Base-by-base conservation (phyloP, 306 rosid genomes). In the Astragalus glycyphyllos region DNA sequence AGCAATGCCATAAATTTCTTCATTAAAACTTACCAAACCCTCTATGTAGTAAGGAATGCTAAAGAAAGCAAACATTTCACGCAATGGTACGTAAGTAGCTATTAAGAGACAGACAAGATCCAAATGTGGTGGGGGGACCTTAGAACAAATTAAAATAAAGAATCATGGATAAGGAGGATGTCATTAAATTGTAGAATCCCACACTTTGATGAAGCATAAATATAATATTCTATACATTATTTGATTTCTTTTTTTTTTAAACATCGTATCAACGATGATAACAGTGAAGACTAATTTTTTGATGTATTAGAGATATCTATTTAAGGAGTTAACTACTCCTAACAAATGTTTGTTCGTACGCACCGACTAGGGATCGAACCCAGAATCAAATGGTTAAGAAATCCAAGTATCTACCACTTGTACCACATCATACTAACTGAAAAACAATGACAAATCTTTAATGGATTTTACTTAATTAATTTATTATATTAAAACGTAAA, bases 81-180 rank as follows among this genome's bases (percentile, higher is more conserved):
- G 31, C 31, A 26, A 26, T 26, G 31, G 31, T 26, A 26, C 31
- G 68, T 23, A 42, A 71, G n/a, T 26, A 4, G 68, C 5, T 44
- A 67, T 47, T 35, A 35, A 35, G 8, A 35, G 1, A 1, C 8
- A 71, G 60, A 57, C 59, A 55, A 48, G 70, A 50, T 66, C 76
- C 72, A 42, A 61, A 45, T 58, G 32, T 60, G 71, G 78, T 66
- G 78, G 79, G 67, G 34, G 47, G 38, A 66, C 74, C 64, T 58
- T 38, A 35, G 15, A 14, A 54, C 46, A 70, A 16, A 49, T 47
- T 60, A 37, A 53, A 35, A 46, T 37, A 2, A 2, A 45, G 13
- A 16, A 47, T 57, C 17, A 57, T 66, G n/a, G n/a, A 31, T 8
- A 61, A 61, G 54, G 11, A 38, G 4, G 26, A 49, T 68, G 58